These are phyloP conservation scores for Lodderomyces metapsilosis DNA, from an alignment of 1,139 yeast species.

Conservation along the genomic window DNA sequence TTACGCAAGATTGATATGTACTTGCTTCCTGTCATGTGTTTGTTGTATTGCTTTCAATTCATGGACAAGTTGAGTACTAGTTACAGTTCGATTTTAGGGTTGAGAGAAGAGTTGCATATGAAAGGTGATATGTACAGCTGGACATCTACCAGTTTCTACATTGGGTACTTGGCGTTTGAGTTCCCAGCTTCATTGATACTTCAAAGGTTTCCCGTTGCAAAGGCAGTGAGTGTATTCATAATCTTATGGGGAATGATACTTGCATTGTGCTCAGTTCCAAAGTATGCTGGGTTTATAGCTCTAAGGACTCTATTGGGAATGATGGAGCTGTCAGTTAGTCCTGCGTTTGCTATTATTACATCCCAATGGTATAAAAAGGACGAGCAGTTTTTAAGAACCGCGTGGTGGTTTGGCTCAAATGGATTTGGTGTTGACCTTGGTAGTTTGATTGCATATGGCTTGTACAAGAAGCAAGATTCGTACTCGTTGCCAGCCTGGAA, in stretches of 20 bases:
- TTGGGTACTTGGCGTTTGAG: too few species aligned
- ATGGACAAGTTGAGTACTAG: slow-evolving; percentile 64
- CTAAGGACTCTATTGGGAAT: slow-evolving; percentile 45
- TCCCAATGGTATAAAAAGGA: slow-evolving; percentile 27
- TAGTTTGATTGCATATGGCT: slow-evolving; percentile 24
- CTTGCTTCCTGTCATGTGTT: slow-evolving; percentile 55
- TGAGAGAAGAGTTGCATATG: slow-evolving; percentile 49
- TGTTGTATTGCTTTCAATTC: too few species aligned
- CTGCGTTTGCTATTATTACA: slow-evolving; percentile 55
- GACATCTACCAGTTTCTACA: slow-evolving; percentile 56
- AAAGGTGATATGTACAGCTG: slow-evolving; percentile 51
- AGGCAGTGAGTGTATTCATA: slow-evolving; percentile 22
- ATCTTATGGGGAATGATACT: slow-evolving; percentile 31
- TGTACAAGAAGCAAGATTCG: slow-evolving; percentile 17
- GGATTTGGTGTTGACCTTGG: slow-evolving; percentile 31
- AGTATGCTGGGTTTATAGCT: slow-evolving; percentile 30
- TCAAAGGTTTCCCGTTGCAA: slow-evolving; percentile 36
- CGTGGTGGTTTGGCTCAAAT: slow-evolving; percentile 31
- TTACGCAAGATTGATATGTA: slow-evolving; percentile 51
- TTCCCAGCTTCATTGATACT: slow-evolving; percentile 42
- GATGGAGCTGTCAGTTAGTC: slow-evolving; percentile 54
- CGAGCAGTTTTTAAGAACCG: slow-evolving; percentile 25
- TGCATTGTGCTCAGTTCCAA: slow-evolving; percentile 27
- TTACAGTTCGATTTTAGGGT: slow-evolving; percentile 61
- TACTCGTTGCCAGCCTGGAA: slow-evolving; percentile 30